Evolutionary conservation across 1,284 basidiomycete species (phyloP).

Genomic region (Fomitopsis palustris): DNA sequence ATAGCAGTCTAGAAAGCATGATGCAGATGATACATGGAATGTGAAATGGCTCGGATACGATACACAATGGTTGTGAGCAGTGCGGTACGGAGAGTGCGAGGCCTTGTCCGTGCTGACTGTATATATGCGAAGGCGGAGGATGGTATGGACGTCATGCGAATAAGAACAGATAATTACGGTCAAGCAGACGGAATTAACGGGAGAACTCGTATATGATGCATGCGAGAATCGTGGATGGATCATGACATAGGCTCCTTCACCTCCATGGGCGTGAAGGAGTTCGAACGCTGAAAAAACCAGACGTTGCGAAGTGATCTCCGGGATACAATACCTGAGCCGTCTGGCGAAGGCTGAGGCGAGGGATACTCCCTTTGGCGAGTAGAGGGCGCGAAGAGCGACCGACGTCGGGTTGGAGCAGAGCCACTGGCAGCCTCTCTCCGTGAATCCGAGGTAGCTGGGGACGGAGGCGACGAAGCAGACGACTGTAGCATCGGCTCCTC

Average conservation of each 20-base stretch:
- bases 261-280: slow-evolving; percentile 18
- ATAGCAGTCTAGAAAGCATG: slow-evolving; percentile 2
- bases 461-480: slow-evolving; percentile 2
- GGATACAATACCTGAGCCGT: background rate
- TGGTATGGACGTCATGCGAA: slow-evolving; percentile 1
- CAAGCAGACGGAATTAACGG: slow-evolving; percentile 1
- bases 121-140: background rate
- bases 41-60: background rate
- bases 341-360: slow-evolving; percentile 4
- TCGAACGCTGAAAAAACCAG: slow-evolving; percentile 21
- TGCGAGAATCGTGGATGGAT: background rate
- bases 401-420: slow-evolving; percentile 18
- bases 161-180: slow-evolving; percentile 1
- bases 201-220: background rate
- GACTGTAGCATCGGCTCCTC: background rate
- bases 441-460: slow-evolving; percentile 1
- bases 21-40: slow-evolving; percentile 2
- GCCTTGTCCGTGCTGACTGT: slow-evolving; percentile 3
- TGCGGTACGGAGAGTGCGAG: slow-evolving; percentile 1
- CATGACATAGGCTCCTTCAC: slow-evolving; percentile 2
- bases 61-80: slow-evolving; percentile 2
- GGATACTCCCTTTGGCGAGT: slow-evolving; percentile 13
- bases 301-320: slow-evolving; percentile 20
- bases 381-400: slow-evolving; percentile 23
- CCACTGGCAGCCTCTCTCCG: slow-evolving; percentile 12